phyloP scores from a whole-genome alignment of 2,329 filamentous ascomycete species.

The Monilinia fructigena region DNA sequence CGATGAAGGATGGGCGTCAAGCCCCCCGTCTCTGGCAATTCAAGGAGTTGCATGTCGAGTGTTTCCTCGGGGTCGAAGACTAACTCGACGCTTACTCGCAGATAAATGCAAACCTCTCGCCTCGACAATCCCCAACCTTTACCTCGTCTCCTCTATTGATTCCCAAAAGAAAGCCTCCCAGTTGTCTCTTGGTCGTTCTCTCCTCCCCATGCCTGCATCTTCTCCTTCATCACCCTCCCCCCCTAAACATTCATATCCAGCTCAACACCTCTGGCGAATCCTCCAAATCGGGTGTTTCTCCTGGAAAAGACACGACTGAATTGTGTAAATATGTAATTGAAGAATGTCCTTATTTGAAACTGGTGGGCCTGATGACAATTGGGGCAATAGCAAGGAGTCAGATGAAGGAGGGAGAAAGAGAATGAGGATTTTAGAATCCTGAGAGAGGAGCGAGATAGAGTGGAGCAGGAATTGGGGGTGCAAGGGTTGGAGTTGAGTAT shows the following conservation, averaged over 20 bases:
- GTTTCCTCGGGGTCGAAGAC: neutral
- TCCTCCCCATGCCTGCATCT: constrained; percentile 45
- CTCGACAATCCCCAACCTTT: constrained; percentile 79
- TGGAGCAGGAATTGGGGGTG: constrained; percentile 61
- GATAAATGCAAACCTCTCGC: constrained; percentile 90
- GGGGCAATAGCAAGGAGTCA: constrained; percentile 86
- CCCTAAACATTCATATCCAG: constrained; percentile 72
- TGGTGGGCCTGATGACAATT: constrained; percentile 94
- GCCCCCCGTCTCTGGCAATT: neutral
- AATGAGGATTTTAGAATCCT: constrained; percentile 85
- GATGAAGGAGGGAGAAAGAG: constrained; percentile 65
- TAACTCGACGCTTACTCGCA: constrained; percentile 35
- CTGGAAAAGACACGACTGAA: constrained; percentile 57
- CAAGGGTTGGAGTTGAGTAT: constrained; percentile 31
- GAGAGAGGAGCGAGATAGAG: constrained; percentile 66
- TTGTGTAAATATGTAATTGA: constrained; percentile 70
- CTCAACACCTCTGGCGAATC: constrained; percentile 92
- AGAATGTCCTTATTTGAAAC: constrained; percentile 68
- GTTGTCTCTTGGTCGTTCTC: constrained; percentile 72
- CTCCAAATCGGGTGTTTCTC: constrained; percentile 78
- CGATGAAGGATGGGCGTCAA: neutral
- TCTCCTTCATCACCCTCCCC: constrained; percentile 37
- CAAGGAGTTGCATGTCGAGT: rapidly evolving
- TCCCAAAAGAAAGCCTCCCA: constrained; percentile 80
- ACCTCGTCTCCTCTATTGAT: constrained; percentile 89